Percentiles rank a stretch among this genome's conserved stretches.
Evolutionary conservation across 768 basidiomycete species (phyloP).

Genomic region (Mycena pura): DNA sequence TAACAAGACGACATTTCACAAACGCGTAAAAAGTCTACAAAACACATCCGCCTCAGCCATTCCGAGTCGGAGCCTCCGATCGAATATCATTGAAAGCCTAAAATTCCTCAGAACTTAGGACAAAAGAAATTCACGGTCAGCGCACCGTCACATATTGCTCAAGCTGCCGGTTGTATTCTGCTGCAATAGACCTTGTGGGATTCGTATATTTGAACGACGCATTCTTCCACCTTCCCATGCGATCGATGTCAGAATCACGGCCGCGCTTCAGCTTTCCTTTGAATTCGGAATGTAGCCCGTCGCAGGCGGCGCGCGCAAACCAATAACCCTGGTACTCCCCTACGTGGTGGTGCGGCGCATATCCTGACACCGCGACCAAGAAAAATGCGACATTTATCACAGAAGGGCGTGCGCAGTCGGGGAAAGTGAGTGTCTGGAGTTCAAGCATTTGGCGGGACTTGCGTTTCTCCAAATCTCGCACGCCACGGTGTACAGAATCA

Average conservation of each 20-base stretch:
- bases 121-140: background rate
- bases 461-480: constrained; percentile 6
- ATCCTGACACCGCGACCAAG: constrained; percentile 1
- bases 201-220: constrained; percentile 4
- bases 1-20: no score
- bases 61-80: background rate
- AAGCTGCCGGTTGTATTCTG: background rate
- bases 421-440: constrained; percentile 9
- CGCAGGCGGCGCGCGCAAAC: constrained; percentile 15
- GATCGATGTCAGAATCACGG: background rate
- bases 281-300: constrained; percentile 4
- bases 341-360: constrained; percentile 3
- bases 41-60: no score
- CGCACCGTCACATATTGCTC: constrained; percentile 1
- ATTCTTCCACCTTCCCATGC: constrained; percentile 9
- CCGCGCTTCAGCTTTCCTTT: background rate
- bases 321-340: constrained; percentile 9
- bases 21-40: no score
- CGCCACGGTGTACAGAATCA: constrained; percentile 10
- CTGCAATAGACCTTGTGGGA: background rate
- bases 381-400: constrained; percentile 4
- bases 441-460: background rate
- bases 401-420: constrained; percentile 4
- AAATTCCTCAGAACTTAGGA: background rate
- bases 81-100: constrained; percentile 7